These are phyloP conservation scores for Globisporangium heterothallicum DNA, from an alignment of 352 stramenopile genomes.

Conservation along the genomic window DNA sequence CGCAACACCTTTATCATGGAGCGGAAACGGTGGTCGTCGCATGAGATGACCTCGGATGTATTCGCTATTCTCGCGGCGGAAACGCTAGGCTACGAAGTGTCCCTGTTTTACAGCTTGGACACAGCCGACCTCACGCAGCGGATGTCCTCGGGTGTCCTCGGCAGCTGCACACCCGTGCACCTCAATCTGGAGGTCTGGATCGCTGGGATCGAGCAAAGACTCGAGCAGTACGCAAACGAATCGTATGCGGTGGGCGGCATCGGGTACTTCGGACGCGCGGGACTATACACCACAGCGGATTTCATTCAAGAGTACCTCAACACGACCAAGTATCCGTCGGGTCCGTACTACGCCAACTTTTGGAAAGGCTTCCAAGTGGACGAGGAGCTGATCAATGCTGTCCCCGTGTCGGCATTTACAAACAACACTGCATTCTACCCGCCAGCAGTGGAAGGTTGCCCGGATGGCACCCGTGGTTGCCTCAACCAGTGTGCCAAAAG, in stretches of 20 bases:
- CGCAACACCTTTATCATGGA: constrained; percentile 28
- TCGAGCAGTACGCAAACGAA: constrained; percentile 29
- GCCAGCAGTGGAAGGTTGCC: constrained; percentile 7
- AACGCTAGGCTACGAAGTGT: constrained; percentile 17
- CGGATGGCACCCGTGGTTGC: constrained; percentile 25
- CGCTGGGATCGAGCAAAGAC: background rate
- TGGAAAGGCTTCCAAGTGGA: constrained; percentile 31
- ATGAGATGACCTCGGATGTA: constrained; percentile 20
- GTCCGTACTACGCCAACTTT: constrained; percentile 26
- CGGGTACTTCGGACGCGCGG: constrained; percentile 25
- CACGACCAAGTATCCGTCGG: constrained; percentile 4
- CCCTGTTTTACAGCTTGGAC: constrained; percentile 2
- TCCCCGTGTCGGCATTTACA: constrained; percentile 7
- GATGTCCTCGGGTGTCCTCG: constrained; percentile 20
- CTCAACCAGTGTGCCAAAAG: constrained; percentile 27
- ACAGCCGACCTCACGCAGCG: constrained; percentile 15
- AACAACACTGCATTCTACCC: constrained; percentile 16
- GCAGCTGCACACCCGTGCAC: constrained; percentile 29
- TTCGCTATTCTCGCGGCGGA: constrained; percentile 27
- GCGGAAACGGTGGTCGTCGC: constrained; percentile 16
- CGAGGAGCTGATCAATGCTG: constrained; percentile 23
- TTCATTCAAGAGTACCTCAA: constrained; percentile 21
- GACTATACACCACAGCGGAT: constrained; percentile 35
- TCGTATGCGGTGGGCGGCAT: constrained; percentile 13
- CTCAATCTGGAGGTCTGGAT: constrained; percentile 34